A percentile compares a stretch with the other conserved stretches of the same genome.
Evolutionary conservation across 805 yeast species (phyloP).

Genomic region (Teunomyces tritomae): DNA sequence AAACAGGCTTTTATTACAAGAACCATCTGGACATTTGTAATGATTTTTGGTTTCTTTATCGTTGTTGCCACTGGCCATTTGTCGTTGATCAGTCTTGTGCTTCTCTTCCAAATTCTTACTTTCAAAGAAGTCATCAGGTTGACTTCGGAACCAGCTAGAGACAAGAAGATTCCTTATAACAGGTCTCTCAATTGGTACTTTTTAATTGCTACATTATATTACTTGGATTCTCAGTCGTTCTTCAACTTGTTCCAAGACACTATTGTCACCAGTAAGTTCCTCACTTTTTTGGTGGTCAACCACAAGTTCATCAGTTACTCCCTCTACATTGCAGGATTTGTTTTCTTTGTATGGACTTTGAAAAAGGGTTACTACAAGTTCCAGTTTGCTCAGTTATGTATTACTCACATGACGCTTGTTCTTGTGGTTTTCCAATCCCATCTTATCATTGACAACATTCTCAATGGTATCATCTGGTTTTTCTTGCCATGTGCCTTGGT

Average conservation of each 20-base stretch:
- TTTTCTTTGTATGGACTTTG: constrained; percentile 83
- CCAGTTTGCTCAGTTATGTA: constrained; percentile 91
- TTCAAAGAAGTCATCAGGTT: constrained; percentile 87
- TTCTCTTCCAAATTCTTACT: constrained; percentile 73
- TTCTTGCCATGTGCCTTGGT: constrained; percentile 88
- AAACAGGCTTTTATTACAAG: constrained; percentile 83
- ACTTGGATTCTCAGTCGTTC: constrained; percentile 81
- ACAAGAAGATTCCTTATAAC: constrained; percentile 78
- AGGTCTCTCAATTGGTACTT: constrained; percentile 91
- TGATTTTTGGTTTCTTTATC: constrained; percentile 72
- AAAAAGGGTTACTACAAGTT: constrained; percentile 86
- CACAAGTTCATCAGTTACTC: constrained; percentile 84
- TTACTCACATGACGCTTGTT: constrained; percentile 89
- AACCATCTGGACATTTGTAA: constrained; percentile 89
- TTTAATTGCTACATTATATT: constrained; percentile 80
- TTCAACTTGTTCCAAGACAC: constrained; percentile 61
- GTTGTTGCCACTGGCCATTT: constrained; percentile 82
- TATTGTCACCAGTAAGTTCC: constrained; percentile 49
- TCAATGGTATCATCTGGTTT: constrained; percentile 93
- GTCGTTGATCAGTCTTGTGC: constrained; percentile 69
- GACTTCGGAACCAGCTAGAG: constrained; percentile 81
- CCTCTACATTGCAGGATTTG: constrained; percentile 81
- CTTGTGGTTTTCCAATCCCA: constrained; percentile 93
- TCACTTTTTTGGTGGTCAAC: constrained; percentile 64
- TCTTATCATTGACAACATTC: constrained; percentile 82